Conservation (phyloP, 1,284 basidiomycete species). For the Apiotrichum sp. region DNA sequence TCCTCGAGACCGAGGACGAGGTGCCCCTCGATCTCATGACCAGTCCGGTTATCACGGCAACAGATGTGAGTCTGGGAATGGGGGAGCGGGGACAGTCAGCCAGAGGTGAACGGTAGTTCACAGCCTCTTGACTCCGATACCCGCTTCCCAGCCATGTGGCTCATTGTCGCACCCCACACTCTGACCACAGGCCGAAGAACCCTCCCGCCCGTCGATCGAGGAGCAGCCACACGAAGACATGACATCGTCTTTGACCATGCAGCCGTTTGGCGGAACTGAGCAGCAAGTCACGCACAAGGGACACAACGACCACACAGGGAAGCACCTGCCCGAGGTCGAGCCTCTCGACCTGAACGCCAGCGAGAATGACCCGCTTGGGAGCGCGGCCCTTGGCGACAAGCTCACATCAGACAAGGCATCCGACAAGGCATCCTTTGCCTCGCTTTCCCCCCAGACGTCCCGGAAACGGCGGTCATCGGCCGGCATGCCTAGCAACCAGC, state of each 20-base stretch:
- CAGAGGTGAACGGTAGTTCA: no score
- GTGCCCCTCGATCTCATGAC: conserved; percentile 91
- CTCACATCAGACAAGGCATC: neutral
- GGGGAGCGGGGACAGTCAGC: no score
- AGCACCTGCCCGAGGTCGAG: conserved; percentile 34
- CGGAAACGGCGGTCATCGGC: neutral
- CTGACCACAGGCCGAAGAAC: conserved; percentile 3
- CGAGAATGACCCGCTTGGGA: neutral
- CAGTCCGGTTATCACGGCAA: conserved; percentile 66
- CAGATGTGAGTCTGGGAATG: conserved; percentile 30
- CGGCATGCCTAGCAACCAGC: conserved; percentile 2
- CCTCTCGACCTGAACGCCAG: conserved; percentile 44
- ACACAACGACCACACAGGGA: conserved; percentile 11
- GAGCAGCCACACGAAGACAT: neutral
- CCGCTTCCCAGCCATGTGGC: no score
- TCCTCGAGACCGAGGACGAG: conserved; percentile 92
- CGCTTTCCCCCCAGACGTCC: neutral
- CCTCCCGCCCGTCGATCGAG: conserved; percentile 2
- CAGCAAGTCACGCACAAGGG: conserved; percentile 20
- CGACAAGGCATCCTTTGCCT: neutral
- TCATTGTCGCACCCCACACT: neutral
- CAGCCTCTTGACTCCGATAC: no score
- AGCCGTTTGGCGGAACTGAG: conserved; percentile 44
- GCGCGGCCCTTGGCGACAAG: neutral
- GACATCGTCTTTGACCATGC: conserved; percentile 25